Conservation (phyloP, 192 early-diverging fungal genomes). For the Podila epigama region DNA sequence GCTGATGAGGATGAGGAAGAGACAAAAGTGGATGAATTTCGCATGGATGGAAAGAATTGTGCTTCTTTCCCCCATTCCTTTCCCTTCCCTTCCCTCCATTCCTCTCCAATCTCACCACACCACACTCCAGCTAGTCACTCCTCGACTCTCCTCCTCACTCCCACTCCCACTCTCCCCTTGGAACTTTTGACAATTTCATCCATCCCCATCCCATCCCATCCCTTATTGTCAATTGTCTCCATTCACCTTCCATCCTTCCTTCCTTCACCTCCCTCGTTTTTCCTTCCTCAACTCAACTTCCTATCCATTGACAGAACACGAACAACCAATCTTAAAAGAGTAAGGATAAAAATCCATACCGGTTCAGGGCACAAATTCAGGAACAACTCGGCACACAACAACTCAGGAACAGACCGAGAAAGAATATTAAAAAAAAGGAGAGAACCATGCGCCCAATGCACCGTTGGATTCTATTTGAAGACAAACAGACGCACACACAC, state of each 20-base stretch:
- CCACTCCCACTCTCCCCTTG: neutral
- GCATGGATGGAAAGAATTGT: neutral
- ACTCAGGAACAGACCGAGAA: neutral
- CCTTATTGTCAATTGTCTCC: neutral
- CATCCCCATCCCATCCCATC: conserved; percentile 1
- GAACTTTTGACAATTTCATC: too few species aligned
- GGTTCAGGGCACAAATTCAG: too few species aligned
- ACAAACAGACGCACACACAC: too few species aligned
- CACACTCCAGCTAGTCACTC: neutral
- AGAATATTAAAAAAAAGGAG: too few species aligned
- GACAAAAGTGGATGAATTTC: neutral
- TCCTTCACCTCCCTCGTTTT: neutral
- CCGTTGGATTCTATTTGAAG: too few species aligned
- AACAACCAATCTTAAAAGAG: conserved; percentile 1
- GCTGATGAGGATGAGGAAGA: neutral
- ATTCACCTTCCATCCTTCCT: too few species aligned
- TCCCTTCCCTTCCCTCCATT: conserved; percentile 30
- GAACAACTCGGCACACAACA: too few species aligned
- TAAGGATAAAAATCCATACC: neutral
- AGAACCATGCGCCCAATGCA: too few species aligned
- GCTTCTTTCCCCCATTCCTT: conserved; percentile 21
- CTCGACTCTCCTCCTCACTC: conserved; percentile 4
- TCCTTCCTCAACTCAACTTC: neutral
- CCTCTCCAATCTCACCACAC: neutral
- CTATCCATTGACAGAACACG: neutral